Evolutionary conservation across 2,329 filamentous ascomycete genomes (phyloP).

Genomic region (Xylariaceae sp.): DNA sequence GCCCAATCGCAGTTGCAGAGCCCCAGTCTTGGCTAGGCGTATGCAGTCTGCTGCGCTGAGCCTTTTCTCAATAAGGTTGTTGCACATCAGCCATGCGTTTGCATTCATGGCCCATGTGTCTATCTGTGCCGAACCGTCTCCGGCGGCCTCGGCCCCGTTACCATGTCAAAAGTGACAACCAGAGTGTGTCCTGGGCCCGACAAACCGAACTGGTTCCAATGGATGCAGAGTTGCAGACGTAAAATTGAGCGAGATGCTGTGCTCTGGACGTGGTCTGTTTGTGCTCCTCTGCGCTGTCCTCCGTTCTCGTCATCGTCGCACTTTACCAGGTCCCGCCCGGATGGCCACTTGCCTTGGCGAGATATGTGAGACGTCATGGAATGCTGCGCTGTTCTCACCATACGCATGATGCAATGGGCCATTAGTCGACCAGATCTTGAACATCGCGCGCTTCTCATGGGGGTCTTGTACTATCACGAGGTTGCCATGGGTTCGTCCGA

Average conservation of each 20-base stretch:
- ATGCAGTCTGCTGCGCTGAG: background rate
- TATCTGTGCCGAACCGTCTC: slow-evolving; percentile 20
- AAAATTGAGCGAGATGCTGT: slow-evolving; percentile 15
- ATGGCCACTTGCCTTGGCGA: slow-evolving; percentile 12
- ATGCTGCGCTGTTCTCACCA: background rate
- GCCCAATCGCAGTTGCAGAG: slow-evolving; percentile 2
- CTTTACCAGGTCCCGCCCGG: slow-evolving; percentile 13
- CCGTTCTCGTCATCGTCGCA: slow-evolving; percentile 16
- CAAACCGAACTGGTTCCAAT: slow-evolving; percentile 2
- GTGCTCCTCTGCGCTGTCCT: slow-evolving; percentile 9
- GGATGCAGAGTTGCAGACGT: slow-evolving; percentile 7
- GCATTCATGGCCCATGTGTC: slow-evolving; percentile 14
- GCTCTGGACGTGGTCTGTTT: slow-evolving; percentile 10
- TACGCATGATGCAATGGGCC: slow-evolving; percentile 9
- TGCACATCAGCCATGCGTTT: slow-evolving; percentile 21
- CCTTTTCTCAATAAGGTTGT: slow-evolving; percentile 12
- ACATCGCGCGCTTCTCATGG: slow-evolving; percentile 3
- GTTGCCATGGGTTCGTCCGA: slow-evolving; percentile 9
- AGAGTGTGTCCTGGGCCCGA: slow-evolving; percentile 12
- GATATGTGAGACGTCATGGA: slow-evolving; percentile 16
- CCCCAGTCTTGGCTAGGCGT: slow-evolving; percentile 3
- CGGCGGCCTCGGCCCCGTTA: slow-evolving; percentile 10
- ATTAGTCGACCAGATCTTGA: slow-evolving; percentile 5
- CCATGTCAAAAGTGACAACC: slow-evolving; percentile 18
- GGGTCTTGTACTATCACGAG: slow-evolving; percentile 9